Percentiles rank a stretch among this genome's conserved stretches.
Evolutionary conservation across 2,329 filamentous ascomycete species (phyloP).

Genomic region (Arthrinium phaeospermum): DNA sequence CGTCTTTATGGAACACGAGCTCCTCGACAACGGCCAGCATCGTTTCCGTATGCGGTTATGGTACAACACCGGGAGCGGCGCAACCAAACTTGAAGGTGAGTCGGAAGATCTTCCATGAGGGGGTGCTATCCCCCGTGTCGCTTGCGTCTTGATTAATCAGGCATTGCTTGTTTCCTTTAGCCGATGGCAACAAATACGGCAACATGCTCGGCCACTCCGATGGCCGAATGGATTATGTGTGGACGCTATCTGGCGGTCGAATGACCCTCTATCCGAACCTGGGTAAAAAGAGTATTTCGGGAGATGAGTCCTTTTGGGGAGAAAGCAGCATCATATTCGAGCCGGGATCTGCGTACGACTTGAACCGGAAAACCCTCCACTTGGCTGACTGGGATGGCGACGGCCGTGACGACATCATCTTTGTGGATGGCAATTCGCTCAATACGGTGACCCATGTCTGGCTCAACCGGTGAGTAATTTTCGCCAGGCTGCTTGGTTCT

Average conservation of each 20-base stretch:
- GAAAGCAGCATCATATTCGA: too few relatives aligned
- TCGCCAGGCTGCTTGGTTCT: too few relatives aligned
- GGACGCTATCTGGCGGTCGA: constrained; percentile 27
- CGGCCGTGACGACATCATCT: constrained; percentile 41
- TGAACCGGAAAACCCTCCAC: constrained; percentile 36
- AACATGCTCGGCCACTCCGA: constrained; percentile 36
- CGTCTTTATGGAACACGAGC: not conserved
- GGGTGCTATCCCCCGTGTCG: too few relatives aligned
- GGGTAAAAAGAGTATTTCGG: too few relatives aligned
- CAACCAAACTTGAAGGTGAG: constrained; percentile 23
- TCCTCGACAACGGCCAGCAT: not conserved
- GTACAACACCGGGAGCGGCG: constrained; percentile 15
- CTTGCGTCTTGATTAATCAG: too few relatives aligned
- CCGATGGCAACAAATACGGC: constrained; percentile 32
- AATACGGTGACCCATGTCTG: constrained; percentile 30
- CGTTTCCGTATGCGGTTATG: not conserved
- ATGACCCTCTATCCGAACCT: constrained; percentile 24
- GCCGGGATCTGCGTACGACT: too few relatives aligned
- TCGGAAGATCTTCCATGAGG: too few relatives aligned
- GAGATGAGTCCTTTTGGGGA: too few relatives aligned
- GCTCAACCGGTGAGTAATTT: constrained; percentile 29
- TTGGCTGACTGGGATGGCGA: constrained; percentile 45
- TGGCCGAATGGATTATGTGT: constrained; percentile 34
- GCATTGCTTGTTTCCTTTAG: too few relatives aligned
- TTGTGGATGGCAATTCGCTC: constrained; percentile 34